Base-by-base conservation (phyloP, 768 basidiomycete genomes). In the Suillus discolor region DNA sequence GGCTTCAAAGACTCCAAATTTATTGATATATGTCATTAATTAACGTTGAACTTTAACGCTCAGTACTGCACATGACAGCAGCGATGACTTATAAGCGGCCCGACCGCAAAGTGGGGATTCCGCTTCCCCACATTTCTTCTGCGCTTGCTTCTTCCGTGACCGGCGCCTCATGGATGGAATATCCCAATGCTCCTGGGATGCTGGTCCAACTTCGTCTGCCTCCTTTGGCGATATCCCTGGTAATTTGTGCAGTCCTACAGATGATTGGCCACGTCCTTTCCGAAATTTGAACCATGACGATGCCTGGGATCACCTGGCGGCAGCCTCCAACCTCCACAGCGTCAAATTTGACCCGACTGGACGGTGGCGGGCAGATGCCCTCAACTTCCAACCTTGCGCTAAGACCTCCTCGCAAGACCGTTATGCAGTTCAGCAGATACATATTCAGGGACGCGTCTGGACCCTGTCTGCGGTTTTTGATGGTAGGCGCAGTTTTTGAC, bases 381-480 rank as follows among this genome's bases (percentile, higher is more conserved):
- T 90, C 73, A 90, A 89, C 71, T 90, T 90, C 65, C 89, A 90
- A 67, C 89, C 89, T 4, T 88, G 85, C 44, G 77, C 79, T 0
- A 78, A 75, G 11, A 80, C 83, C 23, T 78, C 75, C 66, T 89
- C 86, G 1, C 89, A 90, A 76, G 89, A 90, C 70, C 81, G 89
- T 64, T 88, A 88, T 67, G 82, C 87, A 38, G 82, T 88, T 63
- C 84, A 84, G 9, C 81, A 83, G 70, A 79, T 89, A 64, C 78
- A 87, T 53, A 77, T 90, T 62, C 80, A 80, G 59, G 89, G 86
- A 16, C 82, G 79, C 38, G 75, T 78, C 59, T 90, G 89, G 89
- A 80, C 81, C n/a, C 81, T 90, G 67, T 88, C 87, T 1, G 89
- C 87, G 57, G 88, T 90, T 42, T 90, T 90, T 70, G 89, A 90